Evolutionary conservation across 2,329 filamentous ascomycete species (phyloP), one percentile per base, ranked within the genome.

Genomic region (Cordyceps farinosa): DNA sequence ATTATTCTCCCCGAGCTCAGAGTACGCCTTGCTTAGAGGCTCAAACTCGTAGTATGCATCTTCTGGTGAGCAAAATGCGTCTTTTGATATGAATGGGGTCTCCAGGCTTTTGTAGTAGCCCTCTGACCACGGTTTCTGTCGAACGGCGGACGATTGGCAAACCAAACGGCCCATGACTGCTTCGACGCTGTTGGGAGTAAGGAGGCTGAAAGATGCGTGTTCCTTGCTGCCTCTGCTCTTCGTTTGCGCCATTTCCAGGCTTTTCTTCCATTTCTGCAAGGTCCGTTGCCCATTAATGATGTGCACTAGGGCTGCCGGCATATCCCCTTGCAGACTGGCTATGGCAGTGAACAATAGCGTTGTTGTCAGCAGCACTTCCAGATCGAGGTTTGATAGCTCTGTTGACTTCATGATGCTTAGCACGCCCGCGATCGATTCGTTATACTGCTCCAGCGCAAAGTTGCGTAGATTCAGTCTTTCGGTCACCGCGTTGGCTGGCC

Each of bases 41-140:
- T 61, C 58, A 47, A 61, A 54, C 50, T 61, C 50, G 40, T 45
- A 45, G 50, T 61, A 61, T 1, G 58, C 58, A 11, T 61, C 58
- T 11, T 44, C 29, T n/a, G 58, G 58, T 8, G 29, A 17, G 11
- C 2, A 2, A 22, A 61, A 54, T 4, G 38, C 29, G 8, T 61
- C 30, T 4, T 52, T 11, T 1, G 58, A 54, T 38, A 54, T 22
- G n/a, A 38, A 11, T 4, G 50, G 58, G 15, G 40, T 47, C 22
- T 54, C 50, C n/a, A 47, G 30, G 50, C 38, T 22, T n/a, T n/a
- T 36, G 50, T 61, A 54, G 13, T 54, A 61, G 30, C 54, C 58
- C 9, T 42, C 30, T 15, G 58, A 36, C 58, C 58, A 61, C 40
- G 58, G 58, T 17, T 4, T 30, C 11, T n/a, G 38, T 1, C 57